Evolutionary conservation across 108 stramenopile genomes (phyloP), one percentile per base, ranked within the genome.

Genomic region (Cyclostephanos invisitatus): DNA sequence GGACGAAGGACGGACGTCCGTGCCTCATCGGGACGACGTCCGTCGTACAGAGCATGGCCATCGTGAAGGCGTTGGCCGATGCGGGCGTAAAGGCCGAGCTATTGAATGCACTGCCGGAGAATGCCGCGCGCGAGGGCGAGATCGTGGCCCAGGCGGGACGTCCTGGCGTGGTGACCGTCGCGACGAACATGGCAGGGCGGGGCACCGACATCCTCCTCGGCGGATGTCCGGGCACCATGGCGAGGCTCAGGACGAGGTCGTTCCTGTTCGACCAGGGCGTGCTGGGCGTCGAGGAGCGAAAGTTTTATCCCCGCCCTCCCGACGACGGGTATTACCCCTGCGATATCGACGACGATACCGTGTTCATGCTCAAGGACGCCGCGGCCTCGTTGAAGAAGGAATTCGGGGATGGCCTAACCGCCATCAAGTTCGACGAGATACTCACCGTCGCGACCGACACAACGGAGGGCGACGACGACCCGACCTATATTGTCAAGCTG

Each of bases 151-250:
- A 98, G 77, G 97, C 97, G 24, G 97, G 97, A 35, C 86, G 97
- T 49, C 74, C 92, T 28, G 96, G 96, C 27, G 87, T 85, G 12
- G 97, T 98, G 27, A 98, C 97, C 8, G 96, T 98, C 10, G 95
- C 96, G 11, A 98, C 97, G n/a, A 98, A 98, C 81, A 89, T 98
- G 96, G 96, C 96, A 10, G 96, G 98, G 36, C 89, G 95, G 47
- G 97, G 97, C 56, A 98, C 98, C 5, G 98, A 98, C 69, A 98
- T 98, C 77, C 67, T 97, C 24, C 75, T 98, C 20, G 98, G 98
- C 40, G 98, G 98, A 17, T 96, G 93, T 62, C 82, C 96, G 21
- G 89, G 80, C 17, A 93, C 92, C 18, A 96, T 97, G 94, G 86
- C 95, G 15, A 77, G 92, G 17, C 86, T 96, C 37, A 85, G 87